Conservation (phyloP, 73 alveolate genomes). For the Tetrahymena borealis region DNA sequence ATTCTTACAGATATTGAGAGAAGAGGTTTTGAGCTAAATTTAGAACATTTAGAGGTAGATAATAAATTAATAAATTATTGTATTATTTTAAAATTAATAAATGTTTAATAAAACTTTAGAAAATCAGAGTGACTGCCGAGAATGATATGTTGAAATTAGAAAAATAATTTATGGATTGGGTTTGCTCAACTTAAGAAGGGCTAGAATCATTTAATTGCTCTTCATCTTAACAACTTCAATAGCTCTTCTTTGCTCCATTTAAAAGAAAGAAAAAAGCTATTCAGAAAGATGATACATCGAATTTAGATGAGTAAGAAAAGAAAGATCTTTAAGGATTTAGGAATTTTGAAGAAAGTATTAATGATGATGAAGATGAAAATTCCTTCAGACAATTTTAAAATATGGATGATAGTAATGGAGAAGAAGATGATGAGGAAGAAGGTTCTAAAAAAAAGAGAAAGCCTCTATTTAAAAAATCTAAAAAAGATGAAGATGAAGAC, state of each 20-base stretch:
- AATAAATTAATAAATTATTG: background rate
- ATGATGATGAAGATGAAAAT: background rate
- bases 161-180: constrained; percentile 62
- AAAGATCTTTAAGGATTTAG: background rate
- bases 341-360: background rate
- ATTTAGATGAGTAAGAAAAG: background rate
- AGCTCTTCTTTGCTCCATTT: constrained; percentile 83
- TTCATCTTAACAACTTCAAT: constrained; percentile 59
- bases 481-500: constrained; percentile 37
- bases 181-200: constrained; percentile 43
- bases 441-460: background rate
- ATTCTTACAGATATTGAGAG: constrained; percentile 85
- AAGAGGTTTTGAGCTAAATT: constrained; percentile 66
- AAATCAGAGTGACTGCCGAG: constrained; percentile 58
- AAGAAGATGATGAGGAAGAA: background rate
- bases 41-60: constrained; percentile 36
- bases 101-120: too few species aligned
- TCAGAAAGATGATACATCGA: background rate
- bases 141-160: constrained; percentile 52
- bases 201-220: constrained; percentile 70
- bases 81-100: constrained; percentile 13
- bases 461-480: background rate
- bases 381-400: background rate
- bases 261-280: constrained; percentile 20
- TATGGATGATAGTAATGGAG: background rate